Percentiles rank a stretch among this genome's conserved stretches.
Evolutionary conservation across 805 yeast species (phyloP).

Genomic region (Gaillardinia entomophila): DNA sequence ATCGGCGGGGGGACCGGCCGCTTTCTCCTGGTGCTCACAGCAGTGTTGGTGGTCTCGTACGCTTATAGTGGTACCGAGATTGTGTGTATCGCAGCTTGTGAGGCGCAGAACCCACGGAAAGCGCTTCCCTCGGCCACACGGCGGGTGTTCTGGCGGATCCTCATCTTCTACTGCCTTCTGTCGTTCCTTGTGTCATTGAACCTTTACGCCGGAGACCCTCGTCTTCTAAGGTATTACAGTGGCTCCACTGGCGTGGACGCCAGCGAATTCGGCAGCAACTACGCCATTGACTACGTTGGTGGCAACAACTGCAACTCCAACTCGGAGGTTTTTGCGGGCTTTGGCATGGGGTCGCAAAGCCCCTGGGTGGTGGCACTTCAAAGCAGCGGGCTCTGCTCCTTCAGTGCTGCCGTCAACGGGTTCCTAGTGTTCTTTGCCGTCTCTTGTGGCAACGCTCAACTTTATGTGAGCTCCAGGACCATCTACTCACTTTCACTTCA

Average conservation of each 20-base stretch:
- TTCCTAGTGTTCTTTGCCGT: slow-evolving; percentile 42
- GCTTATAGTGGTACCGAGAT: slow-evolving; percentile 81
- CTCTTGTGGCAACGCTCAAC: slow-evolving; percentile 41
- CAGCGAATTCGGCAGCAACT: slow-evolving; percentile 14
- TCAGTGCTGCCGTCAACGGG: slow-evolving; percentile 36
- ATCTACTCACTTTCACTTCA: slow-evolving; percentile 37
- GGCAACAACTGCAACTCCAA: slow-evolving; percentile 26
- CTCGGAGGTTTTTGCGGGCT: slow-evolving; percentile 23
- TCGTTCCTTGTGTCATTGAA: slow-evolving; percentile 67
- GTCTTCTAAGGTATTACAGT: slow-evolving; percentile 51
- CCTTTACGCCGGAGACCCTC: slow-evolving; percentile 73
- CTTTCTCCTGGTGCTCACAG: slow-evolving; percentile 54
- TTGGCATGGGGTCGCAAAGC: slow-evolving; percentile 37
- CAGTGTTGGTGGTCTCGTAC: slow-evolving; percentile 60
- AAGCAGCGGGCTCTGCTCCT: slow-evolving; percentile 29
- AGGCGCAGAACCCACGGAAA: slow-evolving; percentile 73
- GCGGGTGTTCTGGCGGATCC: slow-evolving; percentile 66
- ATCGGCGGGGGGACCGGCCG: slow-evolving; percentile 58
- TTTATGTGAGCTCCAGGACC: slow-evolving; percentile 39
- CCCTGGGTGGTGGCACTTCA: slow-evolving; percentile 43
- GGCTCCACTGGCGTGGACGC: slow-evolving; percentile 26
- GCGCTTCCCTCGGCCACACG: slow-evolving; percentile 74
- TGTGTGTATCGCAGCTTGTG: slow-evolving; percentile 81
- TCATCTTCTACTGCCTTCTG: slow-evolving; percentile 59
- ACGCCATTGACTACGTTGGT: slow-evolving; percentile 29